Conservation (phyloP, 1,284 basidiomycete genomes). For the Moesziomyces antarcticus region DNA sequence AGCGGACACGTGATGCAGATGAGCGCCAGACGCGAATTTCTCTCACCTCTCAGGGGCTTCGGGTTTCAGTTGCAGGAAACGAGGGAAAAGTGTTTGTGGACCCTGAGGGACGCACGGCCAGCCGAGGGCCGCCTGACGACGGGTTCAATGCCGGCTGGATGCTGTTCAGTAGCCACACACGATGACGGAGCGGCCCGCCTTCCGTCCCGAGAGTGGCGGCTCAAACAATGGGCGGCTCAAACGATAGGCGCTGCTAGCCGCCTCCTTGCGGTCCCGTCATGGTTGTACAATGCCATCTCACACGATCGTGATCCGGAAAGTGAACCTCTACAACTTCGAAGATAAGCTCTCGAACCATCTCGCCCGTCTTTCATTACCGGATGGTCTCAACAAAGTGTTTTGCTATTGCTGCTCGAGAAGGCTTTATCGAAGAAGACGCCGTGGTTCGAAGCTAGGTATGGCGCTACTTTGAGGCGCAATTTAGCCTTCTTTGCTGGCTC, state of each 20-base stretch:
- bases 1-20: background rate
- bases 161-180: background rate
- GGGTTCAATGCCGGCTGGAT: background rate
- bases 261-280: too few species aligned
- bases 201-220: too few species aligned
- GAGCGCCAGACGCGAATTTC: too few species aligned
- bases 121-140: background rate
- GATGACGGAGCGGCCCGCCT: background rate
- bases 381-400: background rate
- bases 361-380: too few species aligned
- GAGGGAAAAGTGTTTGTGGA: background rate
- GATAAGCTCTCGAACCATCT: too few species aligned
- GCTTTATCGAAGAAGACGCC: background rate
- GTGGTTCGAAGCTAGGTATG: background rate
- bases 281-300: too few species aligned
- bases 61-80: background rate
- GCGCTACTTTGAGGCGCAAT: background rate
- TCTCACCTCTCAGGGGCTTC: background rate
- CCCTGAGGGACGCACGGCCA: background rate
- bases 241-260: too few species aligned
- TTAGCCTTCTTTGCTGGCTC: too few species aligned
- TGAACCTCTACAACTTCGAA: too few species aligned
- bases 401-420: background rate
- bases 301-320: too few species aligned
- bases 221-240: too few species aligned